Conservation (phyloP, 441 rosid genomes). For the Syzygium malaccense region DNA sequence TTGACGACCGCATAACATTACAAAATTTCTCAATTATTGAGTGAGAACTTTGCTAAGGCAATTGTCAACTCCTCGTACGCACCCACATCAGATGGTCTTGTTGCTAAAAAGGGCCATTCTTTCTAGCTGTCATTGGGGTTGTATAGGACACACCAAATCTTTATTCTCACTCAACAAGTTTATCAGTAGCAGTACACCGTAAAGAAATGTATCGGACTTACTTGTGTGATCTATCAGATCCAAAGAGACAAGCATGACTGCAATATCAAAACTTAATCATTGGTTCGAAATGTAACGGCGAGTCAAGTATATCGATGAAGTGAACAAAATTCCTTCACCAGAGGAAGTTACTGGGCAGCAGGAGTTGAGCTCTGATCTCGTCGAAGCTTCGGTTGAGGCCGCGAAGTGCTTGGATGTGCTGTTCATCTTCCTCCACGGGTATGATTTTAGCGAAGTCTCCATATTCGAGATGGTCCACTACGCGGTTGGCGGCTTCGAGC, state of each 20-base stretch:
- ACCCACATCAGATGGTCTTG: neutral
- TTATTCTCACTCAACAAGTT: neutral
- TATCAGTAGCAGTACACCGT: neutral
- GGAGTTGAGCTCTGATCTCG: constrained; percentile 32
- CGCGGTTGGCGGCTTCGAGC: constrained; percentile 44
- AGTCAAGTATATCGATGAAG: neutral
- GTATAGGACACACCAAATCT: neutral
- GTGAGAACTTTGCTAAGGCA: neutral
- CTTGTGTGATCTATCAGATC: neutral
- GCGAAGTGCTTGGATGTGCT: constrained; percentile 37
- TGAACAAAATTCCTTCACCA: neutral
- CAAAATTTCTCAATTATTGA: neutral
- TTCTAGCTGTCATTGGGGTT: neutral
- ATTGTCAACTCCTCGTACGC: neutral
- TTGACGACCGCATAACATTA: neutral
- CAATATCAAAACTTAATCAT: neutral
- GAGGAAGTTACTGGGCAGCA: constrained; percentile 26
- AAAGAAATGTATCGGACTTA: neutral
- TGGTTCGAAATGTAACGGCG: neutral
- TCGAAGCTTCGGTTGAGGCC: constrained; percentile 35
- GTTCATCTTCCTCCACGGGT: constrained; percentile 50
- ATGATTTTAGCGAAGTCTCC: constrained; percentile 45
- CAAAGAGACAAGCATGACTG: neutral
- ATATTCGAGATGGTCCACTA: constrained; percentile 35
- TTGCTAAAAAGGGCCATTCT: neutral